A percentile compares a stretch with the other conserved stretches of the same genome.
Conservation (phyloP, 352 stramenopile genomes). For the Globisporangium abappressorium region DNA sequence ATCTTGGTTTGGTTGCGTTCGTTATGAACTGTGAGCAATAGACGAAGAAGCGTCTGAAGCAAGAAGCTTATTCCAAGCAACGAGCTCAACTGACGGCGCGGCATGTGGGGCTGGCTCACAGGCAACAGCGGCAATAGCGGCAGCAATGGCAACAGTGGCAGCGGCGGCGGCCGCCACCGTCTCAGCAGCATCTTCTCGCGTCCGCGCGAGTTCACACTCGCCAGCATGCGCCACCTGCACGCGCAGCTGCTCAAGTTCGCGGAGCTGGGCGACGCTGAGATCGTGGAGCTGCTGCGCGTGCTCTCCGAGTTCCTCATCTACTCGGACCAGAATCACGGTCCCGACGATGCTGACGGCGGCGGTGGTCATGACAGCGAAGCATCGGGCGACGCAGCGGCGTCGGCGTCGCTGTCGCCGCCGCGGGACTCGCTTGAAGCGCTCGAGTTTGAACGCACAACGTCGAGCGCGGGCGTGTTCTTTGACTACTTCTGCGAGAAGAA, state of each 20-base stretch:
- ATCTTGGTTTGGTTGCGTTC: neutral
- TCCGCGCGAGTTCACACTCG: conserved; percentile 56
- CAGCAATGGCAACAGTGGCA: conserved; percentile 1
- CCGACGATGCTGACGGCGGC: conserved; percentile 14
- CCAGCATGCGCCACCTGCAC: conserved; percentile 77
- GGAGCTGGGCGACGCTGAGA: conserved; percentile 60
- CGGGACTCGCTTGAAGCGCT: conserved; percentile 18
- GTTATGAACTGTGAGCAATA: neutral
- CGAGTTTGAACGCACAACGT: conserved; percentile 20
- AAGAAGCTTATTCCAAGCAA: neutral
- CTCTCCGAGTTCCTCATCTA: conserved; percentile 88
- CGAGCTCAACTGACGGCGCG: neutral
- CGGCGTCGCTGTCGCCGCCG: neutral
- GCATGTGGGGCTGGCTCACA: conserved; percentile 50
- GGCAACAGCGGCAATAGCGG: conserved; percentile 9
- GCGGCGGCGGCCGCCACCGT: conserved; percentile 9
- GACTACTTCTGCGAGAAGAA: conserved; percentile 98
- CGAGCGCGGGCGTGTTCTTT: conserved; percentile 78
- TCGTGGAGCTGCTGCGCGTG: conserved; percentile 81
- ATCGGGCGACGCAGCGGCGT: neutral
- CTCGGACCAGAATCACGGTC: conserved; percentile 73
- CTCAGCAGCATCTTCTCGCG: conserved; percentile 21
- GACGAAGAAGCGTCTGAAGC: neutral
- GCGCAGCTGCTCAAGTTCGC: conserved; percentile 54
- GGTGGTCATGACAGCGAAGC: neutral